Evolutionary conservation across 345 rosid species (phyloP), one percentile per base, ranked within the genome.

Genomic region (Eucalyptus grandis): DNA sequence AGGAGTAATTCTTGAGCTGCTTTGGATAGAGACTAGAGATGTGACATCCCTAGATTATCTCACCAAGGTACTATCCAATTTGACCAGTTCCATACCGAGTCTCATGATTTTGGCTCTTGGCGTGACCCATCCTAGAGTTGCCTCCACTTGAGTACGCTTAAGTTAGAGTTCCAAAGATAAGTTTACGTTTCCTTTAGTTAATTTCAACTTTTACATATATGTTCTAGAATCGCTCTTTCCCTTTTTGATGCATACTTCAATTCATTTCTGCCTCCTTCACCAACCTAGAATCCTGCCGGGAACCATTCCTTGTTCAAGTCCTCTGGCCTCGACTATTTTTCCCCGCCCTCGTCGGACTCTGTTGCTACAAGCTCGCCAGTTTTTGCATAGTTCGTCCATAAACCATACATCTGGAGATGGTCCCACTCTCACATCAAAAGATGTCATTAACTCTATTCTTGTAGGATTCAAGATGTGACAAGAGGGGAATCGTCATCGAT

Each of bases 101-200:
- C 62, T 56, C 62, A 10, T 22, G 30, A 24, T 56, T 56, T 56
- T 56, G 30, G 4, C 62, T 22, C 30, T 53, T 53, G 58, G 26
- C 2, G 0, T 56, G 62, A 56, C 13, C 62, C 11, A 11, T 56
- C 12, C 2, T 24, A 0, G 30, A 24, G 30, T 22, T 56, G 14
- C 62, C 30, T 24, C 21, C 62, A 56, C 30, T 24, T 22, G 5
- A 56, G 62, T 13, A 10, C 1, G 3, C 62, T 24, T 56, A 24
- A 56, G 27, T 56, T 56, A 56, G 62, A 56, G 30, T 24, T 56
- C 12, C 62, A 56, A 56, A 56, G 6, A 56, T 56, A 56, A 56
- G 12, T 56, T 56, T 56, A 4, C 1, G 1, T 22, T 56, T 56
- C 13, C 13, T 22, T 24, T 22, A 56, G 30, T 56, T 56, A 24